Evolutionary conservation across 192 early-diverging fungal genomes (phyloP).

Genomic region (Podila verticillata): DNA sequence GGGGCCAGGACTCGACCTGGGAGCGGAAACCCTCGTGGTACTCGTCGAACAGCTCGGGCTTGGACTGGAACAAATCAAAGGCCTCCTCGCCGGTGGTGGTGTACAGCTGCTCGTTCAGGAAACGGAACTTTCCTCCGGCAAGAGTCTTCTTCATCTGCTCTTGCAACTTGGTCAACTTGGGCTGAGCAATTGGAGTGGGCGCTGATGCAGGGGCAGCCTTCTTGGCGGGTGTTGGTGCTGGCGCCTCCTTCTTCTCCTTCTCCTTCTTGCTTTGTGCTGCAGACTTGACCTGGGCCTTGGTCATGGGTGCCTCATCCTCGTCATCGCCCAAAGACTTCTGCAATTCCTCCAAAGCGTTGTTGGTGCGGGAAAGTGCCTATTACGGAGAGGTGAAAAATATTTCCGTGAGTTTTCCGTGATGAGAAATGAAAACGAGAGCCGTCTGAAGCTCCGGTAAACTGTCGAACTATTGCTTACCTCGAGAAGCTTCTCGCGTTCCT

Average conservation of each 20-base stretch:
- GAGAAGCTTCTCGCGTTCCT: slow-evolving; percentile 43
- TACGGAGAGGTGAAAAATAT: background rate
- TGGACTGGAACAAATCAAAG: slow-evolving; percentile 78
- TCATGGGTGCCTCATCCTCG: slow-evolving; percentile 20
- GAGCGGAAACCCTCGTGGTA: slow-evolving; percentile 95
- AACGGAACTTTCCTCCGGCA: slow-evolving; percentile 80
- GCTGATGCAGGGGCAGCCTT: slow-evolving; percentile 15
- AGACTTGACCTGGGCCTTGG: slow-evolving; percentile 32
- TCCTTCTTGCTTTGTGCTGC: slow-evolving; percentile 27
- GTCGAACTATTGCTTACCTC: slow-evolving; percentile 18
- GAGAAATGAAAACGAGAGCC: background rate
- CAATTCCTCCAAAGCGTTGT: slow-evolving; percentile 42
- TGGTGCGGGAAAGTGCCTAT: slow-evolving; percentile 43
- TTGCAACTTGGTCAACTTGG: slow-evolving; percentile 66
- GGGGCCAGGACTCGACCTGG: slow-evolving; percentile 92
- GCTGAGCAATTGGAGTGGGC: slow-evolving; percentile 8
- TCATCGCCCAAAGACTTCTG: slow-evolving; percentile 42
- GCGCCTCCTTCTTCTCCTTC: slow-evolving; percentile 16
- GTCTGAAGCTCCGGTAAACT: background rate
- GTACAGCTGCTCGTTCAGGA: slow-evolving; percentile 97
- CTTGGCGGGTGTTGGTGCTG: background rate
- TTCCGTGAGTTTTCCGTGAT: background rate
- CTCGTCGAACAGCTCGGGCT: slow-evolving; percentile 92
- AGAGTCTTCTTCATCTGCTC: slow-evolving; percentile 52
- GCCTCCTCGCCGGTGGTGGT: slow-evolving; percentile 82